Evolutionary conservation across 306 rosid species (phyloP).

Genomic region (Benincasa hispida): DNA sequence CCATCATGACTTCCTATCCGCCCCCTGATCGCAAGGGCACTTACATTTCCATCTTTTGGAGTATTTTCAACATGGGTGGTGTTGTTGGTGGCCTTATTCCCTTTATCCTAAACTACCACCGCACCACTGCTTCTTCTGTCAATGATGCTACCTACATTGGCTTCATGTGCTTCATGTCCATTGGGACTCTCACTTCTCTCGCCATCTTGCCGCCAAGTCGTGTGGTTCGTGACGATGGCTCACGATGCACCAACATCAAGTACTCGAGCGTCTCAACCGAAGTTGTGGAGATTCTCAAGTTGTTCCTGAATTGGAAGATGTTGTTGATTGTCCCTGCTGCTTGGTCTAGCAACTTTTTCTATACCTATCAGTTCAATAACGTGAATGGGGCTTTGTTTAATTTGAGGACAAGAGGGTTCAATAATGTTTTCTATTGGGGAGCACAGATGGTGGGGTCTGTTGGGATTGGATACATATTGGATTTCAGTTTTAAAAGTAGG

Average conservation of each 20-base stretch:
- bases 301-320: constrained; percentile 73
- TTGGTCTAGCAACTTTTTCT: constrained; percentile 78
- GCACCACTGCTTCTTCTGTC: constrained; percentile 45
- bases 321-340: constrained; percentile 68
- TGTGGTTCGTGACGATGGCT: constrained; percentile 67
- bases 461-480: constrained; percentile 69
- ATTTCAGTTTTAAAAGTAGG: constrained; percentile 68
- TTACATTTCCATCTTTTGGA: constrained; percentile 78
- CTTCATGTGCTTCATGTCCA: constrained; percentile 69
- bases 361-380: constrained; percentile 75
- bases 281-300: constrained; percentile 30
- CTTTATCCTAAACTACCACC: constrained; percentile 39
- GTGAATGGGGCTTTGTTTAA: constrained; percentile 52
- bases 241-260: constrained; percentile 38
- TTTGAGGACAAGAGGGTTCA: constrained; percentile 85
- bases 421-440: constrained; percentile 83
- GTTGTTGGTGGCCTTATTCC: constrained; percentile 85
- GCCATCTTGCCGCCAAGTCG: constrained; percentile 47
- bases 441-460: constrained; percentile 88
- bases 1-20: constrained; percentile 92
- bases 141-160: constrained; percentile 82
- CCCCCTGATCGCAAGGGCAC: constrained; percentile 60
- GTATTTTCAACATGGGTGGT: constrained; percentile 89
- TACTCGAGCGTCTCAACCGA: constrained; percentile 50
- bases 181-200: constrained; percentile 39